A percentile compares a stretch with the other conserved stretches of the same genome.
phyloP scores from a whole-genome alignment of 352 stramenopile species.

The Phytophthora europaea region DNA sequence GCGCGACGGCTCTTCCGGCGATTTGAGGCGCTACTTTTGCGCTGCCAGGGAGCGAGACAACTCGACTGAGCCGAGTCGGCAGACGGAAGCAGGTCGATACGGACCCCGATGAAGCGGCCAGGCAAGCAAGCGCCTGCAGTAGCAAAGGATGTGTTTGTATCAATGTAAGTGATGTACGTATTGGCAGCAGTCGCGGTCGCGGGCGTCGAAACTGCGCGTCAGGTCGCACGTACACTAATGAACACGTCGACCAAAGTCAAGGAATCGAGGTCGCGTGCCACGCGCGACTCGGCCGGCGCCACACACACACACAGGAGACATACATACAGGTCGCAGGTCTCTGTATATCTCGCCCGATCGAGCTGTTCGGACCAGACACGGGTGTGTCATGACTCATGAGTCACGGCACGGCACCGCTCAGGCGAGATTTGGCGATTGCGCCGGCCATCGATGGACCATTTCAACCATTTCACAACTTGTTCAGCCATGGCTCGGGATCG shows the following conservation, averaged over 20 bases:
- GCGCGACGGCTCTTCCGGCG: slow-evolving; percentile 17
- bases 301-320: neutral
- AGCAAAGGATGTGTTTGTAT: too few species aligned
- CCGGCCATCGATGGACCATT: neutral
- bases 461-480: slow-evolving; percentile 31
- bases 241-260: slow-evolving; percentile 12
- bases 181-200: neutral
- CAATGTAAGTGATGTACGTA: too few species aligned
- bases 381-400: slow-evolving; percentile 4
- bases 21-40: slow-evolving; percentile 30
- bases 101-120: neutral
- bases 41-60: slow-evolving; percentile 26
- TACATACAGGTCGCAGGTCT: slow-evolving; percentile 1
- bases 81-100: slow-evolving; percentile 10
- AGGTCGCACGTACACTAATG: slow-evolving; percentile 8
- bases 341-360: slow-evolving; percentile 12
- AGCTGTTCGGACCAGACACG: slow-evolving; percentile 30
- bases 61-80: slow-evolving; percentile 7
- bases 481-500: slow-evolving; percentile 41
- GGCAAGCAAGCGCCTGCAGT: too few species aligned
- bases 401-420: slow-evolving; percentile 8
- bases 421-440: slow-evolving; percentile 16
- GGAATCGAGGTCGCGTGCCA: slow-evolving; percentile 2
- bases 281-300: slow-evolving; percentile 7
- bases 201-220: neutral